Percentiles rank a stretch among this genome's conserved stretches.
Conservation (phyloP, 805 yeast species). For the Nakazawaea populi region DNA sequence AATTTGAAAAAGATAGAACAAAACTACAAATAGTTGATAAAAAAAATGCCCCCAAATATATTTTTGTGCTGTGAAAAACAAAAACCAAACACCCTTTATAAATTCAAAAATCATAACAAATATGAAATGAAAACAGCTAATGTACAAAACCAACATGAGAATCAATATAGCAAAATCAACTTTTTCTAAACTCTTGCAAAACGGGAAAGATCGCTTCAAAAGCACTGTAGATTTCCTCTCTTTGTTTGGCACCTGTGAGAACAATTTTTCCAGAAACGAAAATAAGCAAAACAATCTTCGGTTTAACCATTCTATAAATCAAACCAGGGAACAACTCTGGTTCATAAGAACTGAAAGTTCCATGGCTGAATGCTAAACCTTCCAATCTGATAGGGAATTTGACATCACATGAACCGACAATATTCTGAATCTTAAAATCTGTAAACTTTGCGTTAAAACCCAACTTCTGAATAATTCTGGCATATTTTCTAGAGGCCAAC, state of each 20-base stretch:
- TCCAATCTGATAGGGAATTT: conserved; percentile 96
- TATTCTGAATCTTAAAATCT: conserved; percentile 96
- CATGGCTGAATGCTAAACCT: conserved; percentile 97
- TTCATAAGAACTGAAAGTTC: conserved; percentile 97
- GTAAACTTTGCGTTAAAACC: conserved; percentile 98
- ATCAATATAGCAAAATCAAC: conserved; percentile 24
- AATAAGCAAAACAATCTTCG: conserved; percentile 91
- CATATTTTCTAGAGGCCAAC: conserved; percentile 94
- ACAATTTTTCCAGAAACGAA: conserved; percentile 98
- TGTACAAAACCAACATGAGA: background rate
- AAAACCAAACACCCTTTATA: conserved; percentile 3
- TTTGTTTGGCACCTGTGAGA: conserved; percentile 96
- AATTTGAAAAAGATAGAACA: background rate
- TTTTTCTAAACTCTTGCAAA: conserved; percentile 93
- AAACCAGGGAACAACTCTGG: conserved; percentile 98
- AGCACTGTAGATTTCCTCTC: conserved; percentile 97
- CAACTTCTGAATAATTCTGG: conserved; percentile 94
- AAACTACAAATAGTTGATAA: background rate
- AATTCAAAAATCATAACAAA: background rate
- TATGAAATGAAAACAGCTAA: background rate
- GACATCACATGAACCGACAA: conserved; percentile 98
- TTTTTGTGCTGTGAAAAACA: background rate
- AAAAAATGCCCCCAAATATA: background rate
- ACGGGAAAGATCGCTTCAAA: conserved; percentile 98
- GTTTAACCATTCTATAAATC: conserved; percentile 98